Evolutionary conservation across 495 filamentous ascomycete genomes (phyloP), one percentile per base, ranked within the genome.

Genomic region (Lasiosphaeria miniovina): DNA sequence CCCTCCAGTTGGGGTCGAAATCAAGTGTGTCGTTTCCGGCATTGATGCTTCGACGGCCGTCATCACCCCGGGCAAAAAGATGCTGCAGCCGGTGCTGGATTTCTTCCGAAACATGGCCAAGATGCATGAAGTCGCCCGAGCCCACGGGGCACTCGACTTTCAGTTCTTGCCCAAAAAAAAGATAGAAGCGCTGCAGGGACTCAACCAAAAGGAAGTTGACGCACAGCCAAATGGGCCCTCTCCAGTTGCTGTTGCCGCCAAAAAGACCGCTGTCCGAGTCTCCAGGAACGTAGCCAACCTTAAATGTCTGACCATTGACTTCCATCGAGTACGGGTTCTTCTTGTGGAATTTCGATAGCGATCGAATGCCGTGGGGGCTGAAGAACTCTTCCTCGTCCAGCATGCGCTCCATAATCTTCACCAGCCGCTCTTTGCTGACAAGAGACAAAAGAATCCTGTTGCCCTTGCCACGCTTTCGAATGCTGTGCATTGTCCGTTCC

Each of bases 161-260:
- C 63, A 96, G 83, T 3, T 83, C 81, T 61, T 90, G 88, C 38
- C 93, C 93, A 68, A 96, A 97, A 81, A 93, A 98, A 77, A 96
- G 88, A 77, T 90, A 93, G 78, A 96, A 97, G 36, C 93, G 84
- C 56, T 93, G 88, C 4, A 96, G 80, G 3, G 91, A 93, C 71
- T 98, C 93, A 57, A 98, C 88, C 12, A 98, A 84, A 49, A 98
- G 77, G 78, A 96, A 96, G 67, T 98, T 98, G 74, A 96, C 91
- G 62, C 91, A 94, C 33, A 97, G 79, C 93, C 93, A 98, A 65
- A 96, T 93, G 0, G 94, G 93, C 3, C 83, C 85, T 64, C 93
- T 84, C 93, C 93, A 98, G 74, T 98, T 98, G 74, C 91, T 96
- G 80, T 98, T 98, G 36, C 93, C 93, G 43, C 93, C 93, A 66